These are phyloP conservation scores for Pseudotsuga menziesii DNA, from an alignment of 75 land plant species.

Conservation along the genomic window DNA sequence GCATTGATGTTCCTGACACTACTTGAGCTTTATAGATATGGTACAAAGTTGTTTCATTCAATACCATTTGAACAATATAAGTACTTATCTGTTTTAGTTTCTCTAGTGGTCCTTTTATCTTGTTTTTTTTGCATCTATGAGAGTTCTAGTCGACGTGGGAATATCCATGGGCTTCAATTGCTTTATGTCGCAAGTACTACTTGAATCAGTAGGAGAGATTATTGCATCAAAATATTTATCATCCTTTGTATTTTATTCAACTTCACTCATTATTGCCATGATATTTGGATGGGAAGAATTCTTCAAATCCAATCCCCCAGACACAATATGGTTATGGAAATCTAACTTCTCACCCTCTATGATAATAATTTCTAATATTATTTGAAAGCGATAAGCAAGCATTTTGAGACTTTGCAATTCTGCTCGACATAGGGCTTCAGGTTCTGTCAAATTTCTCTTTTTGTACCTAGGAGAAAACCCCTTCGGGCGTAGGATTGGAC, in stretches of 20 bases:
- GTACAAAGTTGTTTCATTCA: not conserved
- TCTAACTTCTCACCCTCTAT: not conserved
- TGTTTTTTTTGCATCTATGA: not conserved
- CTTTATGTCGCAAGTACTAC: not conserved
- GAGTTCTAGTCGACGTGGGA: not conserved
- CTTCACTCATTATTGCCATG: not conserved
- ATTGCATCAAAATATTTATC: not conserved
- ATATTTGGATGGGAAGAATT: not conserved
- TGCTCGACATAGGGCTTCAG: no score
- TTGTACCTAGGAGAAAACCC: no score
- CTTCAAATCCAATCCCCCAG: not conserved
- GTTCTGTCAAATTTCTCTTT: no score
- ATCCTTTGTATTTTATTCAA: not conserved
- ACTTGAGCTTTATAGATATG: not conserved
- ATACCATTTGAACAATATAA: not conserved
- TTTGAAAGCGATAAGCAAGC: no score
- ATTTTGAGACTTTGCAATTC: no score
- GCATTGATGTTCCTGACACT: not conserved
- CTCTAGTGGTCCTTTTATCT: not conserved
- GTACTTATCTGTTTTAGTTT: not conserved
- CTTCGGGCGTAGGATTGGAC: no score
- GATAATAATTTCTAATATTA: not conserved
- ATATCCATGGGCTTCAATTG: not conserved
- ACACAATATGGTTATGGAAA: not conserved
- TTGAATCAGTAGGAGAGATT: not conserved